A percentile compares a stretch with the other conserved stretches of the same genome.
Conservation (phyloP, 257 asterid species). For the Verbascum thapsus region DNA sequence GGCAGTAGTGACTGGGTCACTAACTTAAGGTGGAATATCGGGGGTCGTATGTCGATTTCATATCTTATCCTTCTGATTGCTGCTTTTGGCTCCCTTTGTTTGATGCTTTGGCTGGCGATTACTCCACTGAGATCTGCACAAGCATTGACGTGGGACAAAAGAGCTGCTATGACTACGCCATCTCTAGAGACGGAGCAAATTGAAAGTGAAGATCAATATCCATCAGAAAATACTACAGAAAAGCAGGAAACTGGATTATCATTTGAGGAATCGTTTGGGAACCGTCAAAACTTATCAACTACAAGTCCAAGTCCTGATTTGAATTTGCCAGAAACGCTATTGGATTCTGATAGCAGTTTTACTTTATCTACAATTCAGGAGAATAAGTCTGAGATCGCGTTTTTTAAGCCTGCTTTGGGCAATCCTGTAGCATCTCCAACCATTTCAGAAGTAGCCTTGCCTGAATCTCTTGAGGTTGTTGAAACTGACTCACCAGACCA, state of each 20-base stretch:
- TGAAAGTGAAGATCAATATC: conserved; percentile 40
- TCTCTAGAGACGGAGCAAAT: conserved; percentile 40
- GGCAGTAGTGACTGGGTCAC: conserved; percentile 92
- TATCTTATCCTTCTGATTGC: conserved; percentile 65
- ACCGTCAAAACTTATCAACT: conserved; percentile 38
- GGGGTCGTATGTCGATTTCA: conserved; percentile 57
- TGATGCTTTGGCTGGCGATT: conserved; percentile 84
- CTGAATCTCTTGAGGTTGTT: conserved; percentile 39
- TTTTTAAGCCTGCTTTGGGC: conserved; percentile 37
- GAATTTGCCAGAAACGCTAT: conserved; percentile 61
- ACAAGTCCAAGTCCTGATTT: conserved; percentile 42
- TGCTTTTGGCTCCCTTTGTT: conserved; percentile 58
- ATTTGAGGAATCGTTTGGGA: conserved; percentile 42
- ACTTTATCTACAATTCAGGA: conserved; percentile 52
- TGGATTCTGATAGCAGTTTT: conserved; percentile 48
- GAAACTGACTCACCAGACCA: conserved; percentile 41
- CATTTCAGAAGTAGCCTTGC: conserved; percentile 34
- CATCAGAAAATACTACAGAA: conserved; percentile 39
- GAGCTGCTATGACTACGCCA: conserved; percentile 31
- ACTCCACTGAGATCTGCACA: conserved; percentile 82
- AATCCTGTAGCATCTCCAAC: conserved; percentile 38
- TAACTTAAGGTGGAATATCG: conserved; percentile 74
- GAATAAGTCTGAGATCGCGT: conserved; percentile 46
- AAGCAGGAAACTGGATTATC: conserved; percentile 40
- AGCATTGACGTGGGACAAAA: conserved; percentile 49